A percentile compares a stretch with the other conserved stretches of the same genome.
Conservation (phyloP, 352 stramenopile genomes). For the Pythium phragmitis region DNA sequence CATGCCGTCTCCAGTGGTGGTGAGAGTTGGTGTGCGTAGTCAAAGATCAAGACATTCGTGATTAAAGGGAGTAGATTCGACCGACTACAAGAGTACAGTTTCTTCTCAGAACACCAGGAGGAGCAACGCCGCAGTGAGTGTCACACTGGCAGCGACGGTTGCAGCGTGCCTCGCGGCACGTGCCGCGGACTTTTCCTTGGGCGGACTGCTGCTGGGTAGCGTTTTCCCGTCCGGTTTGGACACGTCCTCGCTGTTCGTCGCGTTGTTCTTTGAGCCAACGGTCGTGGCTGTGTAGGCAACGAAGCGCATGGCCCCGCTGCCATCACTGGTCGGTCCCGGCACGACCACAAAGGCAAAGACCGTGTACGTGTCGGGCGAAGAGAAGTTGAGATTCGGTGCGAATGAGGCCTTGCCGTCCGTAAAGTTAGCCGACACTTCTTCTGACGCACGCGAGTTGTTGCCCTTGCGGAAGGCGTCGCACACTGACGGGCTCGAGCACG, state of each 20-base stretch:
- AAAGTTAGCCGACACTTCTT: slow-evolving; percentile 1
- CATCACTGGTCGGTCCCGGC: neutral
- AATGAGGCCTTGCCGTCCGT: slow-evolving; percentile 5
- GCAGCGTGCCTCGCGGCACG: no score
- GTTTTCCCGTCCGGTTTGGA: neutral
- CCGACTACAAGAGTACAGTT: no score
- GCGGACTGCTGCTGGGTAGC: neutral
- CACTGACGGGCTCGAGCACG: slow-evolving; percentile 5
- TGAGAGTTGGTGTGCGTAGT: neutral
- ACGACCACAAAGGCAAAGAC: slow-evolving; percentile 4
- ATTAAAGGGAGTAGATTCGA: no score
- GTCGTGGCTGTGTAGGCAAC: slow-evolving; percentile 10
- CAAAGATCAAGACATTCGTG: neutral
- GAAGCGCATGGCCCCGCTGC: neutral
- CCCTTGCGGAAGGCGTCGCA: slow-evolving; percentile 14
- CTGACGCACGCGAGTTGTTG: slow-evolving; percentile 3
- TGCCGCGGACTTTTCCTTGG: no score
- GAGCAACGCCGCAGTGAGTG: no score
- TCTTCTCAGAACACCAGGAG: no score
- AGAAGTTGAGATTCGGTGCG: slow-evolving; percentile 10
- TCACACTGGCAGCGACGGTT: no score
- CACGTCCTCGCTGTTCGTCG: neutral
- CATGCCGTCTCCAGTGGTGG: neutral
- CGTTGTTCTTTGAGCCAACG: neutral
- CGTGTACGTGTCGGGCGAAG: slow-evolving; percentile 3